These are phyloP conservation scores for Fusarium tuaranense DNA, from an alignment of 2,329 filamentous ascomycete species.

Conservation along the genomic window DNA sequence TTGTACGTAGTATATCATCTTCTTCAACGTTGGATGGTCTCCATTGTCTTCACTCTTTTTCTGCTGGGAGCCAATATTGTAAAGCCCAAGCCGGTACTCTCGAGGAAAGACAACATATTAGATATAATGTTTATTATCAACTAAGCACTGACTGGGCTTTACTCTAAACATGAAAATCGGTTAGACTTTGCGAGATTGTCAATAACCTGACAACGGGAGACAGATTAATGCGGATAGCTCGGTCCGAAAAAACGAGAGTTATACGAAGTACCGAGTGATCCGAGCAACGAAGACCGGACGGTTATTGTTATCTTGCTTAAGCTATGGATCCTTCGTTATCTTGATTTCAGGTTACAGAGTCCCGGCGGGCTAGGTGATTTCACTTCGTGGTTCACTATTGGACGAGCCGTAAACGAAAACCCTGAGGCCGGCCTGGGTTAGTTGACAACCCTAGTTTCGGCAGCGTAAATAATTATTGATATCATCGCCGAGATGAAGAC, in stretches of 20 bases:
- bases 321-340: neutral
- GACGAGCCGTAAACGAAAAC: conserved; percentile 14
- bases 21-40: neutral
- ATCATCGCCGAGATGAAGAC: conserved; percentile 28
- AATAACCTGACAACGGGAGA: neutral
- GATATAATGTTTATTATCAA: neutral
- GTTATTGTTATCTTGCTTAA: neutral
- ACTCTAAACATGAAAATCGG: neutral
- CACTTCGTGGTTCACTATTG: conserved; percentile 16
- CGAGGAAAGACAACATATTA: neutral
- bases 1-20: neutral
- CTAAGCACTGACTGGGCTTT: neutral
- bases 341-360: neutral
- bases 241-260: neutral
- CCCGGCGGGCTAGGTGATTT: neutral
- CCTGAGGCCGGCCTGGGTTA: neutral
- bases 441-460: neutral
- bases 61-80: neutral
- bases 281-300: neutral
- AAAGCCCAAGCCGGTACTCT: neutral
- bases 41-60: neutral
- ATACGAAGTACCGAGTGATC: neutral
- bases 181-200: neutral
- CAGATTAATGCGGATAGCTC: neutral
- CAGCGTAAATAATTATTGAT: conserved; percentile 19